Evolutionary conservation across 768 basidiomycete species (phyloP).

Genomic region (Cystobasidium ongulense): DNA sequence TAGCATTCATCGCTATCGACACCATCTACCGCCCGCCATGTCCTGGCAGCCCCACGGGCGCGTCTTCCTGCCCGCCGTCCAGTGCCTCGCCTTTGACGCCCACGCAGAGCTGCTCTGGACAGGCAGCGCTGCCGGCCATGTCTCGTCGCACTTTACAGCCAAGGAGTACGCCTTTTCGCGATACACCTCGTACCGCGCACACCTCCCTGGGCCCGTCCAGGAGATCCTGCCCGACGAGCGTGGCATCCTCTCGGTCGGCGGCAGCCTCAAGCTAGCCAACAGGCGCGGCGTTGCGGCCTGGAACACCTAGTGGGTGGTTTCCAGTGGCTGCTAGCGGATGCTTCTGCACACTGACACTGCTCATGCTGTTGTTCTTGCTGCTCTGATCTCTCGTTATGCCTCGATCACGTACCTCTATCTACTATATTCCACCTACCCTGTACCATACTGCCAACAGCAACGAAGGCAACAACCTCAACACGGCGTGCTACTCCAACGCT

Average conservation of each 20-base stretch:
- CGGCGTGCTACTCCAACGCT: conserved; percentile 37
- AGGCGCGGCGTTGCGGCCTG: conserved; percentile 46
- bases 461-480: conserved; percentile 43
- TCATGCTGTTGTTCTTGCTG: background rate
- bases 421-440: conserved; percentile 38
- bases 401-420: conserved; percentile 32
- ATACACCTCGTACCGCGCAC: conserved; percentile 41
- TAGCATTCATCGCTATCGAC: background rate
- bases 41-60: conserved; percentile 7
- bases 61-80: background rate
- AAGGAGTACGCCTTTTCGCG: conserved; percentile 34
- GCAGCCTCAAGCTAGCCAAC: conserved; percentile 46
- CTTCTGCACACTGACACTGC: background rate
- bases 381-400: background rate
- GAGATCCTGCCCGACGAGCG: conserved; percentile 71
- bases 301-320: conserved; percentile 43
- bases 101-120: conserved; percentile 84
- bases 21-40: background rate
- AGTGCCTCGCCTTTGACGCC: conserved; percentile 59
- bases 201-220: conserved; percentile 52
- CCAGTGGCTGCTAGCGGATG: background rate
- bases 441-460: conserved; percentile 40
- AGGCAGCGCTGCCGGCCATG: conserved; percentile 62
- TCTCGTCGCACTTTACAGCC: conserved; percentile 58
- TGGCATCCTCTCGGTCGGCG: conserved; percentile 53